Conservation (phyloP, 352 stramenopile species). For the Globisporangium alternatum region DNA sequence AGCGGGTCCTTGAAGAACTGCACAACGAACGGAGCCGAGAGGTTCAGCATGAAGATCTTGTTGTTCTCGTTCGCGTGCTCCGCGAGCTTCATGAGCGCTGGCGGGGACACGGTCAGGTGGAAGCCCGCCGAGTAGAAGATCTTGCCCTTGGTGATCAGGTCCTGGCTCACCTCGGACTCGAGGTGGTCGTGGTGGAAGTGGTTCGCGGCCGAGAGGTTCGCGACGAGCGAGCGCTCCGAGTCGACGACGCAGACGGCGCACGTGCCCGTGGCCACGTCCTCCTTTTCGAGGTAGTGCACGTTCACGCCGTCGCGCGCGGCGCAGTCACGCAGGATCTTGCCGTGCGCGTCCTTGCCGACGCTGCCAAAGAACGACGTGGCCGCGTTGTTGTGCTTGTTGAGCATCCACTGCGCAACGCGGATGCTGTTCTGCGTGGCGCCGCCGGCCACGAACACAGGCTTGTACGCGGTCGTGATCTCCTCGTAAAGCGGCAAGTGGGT, state of each 20-base stretch:
- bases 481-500: slow-evolving; percentile 97
- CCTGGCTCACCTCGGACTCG: slow-evolving; percentile 86
- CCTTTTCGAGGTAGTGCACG: slow-evolving; percentile 97
- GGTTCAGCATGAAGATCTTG: slow-evolving; percentile 97
- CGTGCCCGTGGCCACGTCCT: slow-evolving; percentile 92
- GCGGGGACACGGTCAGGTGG: slow-evolving; percentile 97
- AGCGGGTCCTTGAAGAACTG: slow-evolving; percentile 98
- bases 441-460: slow-evolving; percentile 96
- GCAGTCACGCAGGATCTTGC: slow-evolving; percentile 91
- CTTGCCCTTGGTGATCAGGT: slow-evolving; percentile 92
- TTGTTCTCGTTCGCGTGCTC: slow-evolving; percentile 92
- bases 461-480: slow-evolving; percentile 88
- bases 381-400: slow-evolving; percentile 79
- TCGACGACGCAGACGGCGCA: slow-evolving; percentile 97
- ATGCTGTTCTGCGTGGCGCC: slow-evolving; percentile 99
- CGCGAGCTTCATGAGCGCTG: slow-evolving; percentile 90
- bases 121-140: slow-evolving; percentile 98
- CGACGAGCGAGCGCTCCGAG: slow-evolving; percentile 95
- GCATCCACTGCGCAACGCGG: slow-evolving; percentile 99
- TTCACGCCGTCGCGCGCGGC: slow-evolving; percentile 93
- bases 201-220: slow-evolving; percentile 98
- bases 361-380: slow-evolving; percentile 96
- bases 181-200: slow-evolving; percentile 95
- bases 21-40: slow-evolving; percentile 98
- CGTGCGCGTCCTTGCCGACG: slow-evolving; percentile 96